A percentile compares a stretch with the other conserved stretches of the same genome.
Evolutionary conservation across 2,329 filamentous ascomycete genomes (phyloP).

Genomic region (Ophiostoma sp.): DNA sequence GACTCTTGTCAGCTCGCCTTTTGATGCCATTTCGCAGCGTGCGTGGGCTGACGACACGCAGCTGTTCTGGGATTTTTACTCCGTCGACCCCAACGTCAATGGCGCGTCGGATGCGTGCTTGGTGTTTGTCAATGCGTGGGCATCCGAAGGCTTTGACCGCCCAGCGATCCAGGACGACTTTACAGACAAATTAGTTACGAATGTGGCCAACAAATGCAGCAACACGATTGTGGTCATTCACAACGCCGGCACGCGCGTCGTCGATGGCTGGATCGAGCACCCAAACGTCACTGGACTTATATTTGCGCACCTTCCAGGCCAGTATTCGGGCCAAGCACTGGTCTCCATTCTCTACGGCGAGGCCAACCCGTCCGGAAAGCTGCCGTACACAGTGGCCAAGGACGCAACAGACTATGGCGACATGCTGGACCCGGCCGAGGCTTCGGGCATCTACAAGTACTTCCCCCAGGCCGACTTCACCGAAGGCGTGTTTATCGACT

Average conservation of each 20-base stretch:
- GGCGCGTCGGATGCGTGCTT: constrained; percentile 57
- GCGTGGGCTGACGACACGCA: constrained; percentile 52
- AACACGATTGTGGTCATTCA: constrained; percentile 63
- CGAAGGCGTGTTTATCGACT: constrained; percentile 46
- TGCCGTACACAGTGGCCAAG: constrained; percentile 56
- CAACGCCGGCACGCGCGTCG: constrained; percentile 54
- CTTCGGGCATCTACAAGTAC: constrained; percentile 37
- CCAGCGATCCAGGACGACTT: constrained; percentile 60
- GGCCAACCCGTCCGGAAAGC: constrained; percentile 50
- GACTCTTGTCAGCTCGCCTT: constrained; percentile 45
- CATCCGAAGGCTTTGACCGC: constrained; percentile 64
- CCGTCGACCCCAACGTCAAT: constrained; percentile 44
- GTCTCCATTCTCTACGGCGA: constrained; percentile 54
- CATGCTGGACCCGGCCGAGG: constrained; percentile 13
- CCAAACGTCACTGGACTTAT: constrained; percentile 58
- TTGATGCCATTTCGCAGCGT: constrained; percentile 48
- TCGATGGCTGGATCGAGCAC: constrained; percentile 58
- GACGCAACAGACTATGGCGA: constrained; percentile 45
- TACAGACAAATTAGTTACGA: constrained; percentile 51
- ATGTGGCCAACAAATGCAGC: constrained; percentile 53
- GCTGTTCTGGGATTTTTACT: constrained; percentile 54
- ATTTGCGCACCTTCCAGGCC: constrained; percentile 58
- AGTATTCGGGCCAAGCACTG: constrained; percentile 53
- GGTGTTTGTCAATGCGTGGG: constrained; percentile 60
- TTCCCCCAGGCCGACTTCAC: constrained; percentile 22